Evolutionary conservation across 805 yeast genomes (phyloP), one percentile per base, ranked within the genome.

Genomic region (Kluyveromyces dobzhanskii): DNA sequence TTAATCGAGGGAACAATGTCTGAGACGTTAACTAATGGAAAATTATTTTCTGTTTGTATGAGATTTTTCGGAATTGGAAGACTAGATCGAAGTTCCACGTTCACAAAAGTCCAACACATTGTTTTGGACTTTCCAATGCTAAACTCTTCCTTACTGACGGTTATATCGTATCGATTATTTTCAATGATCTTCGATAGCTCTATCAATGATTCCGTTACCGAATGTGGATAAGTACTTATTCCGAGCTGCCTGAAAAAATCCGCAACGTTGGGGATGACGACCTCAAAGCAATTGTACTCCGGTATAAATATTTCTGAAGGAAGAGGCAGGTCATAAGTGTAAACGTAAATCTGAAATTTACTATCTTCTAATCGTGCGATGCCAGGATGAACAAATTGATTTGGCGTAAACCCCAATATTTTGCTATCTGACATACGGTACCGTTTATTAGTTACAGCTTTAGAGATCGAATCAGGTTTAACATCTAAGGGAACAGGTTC

Each of bases 241-340:
- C 30, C 27, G 4, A 34, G 9, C 14, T 21, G 13, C 5, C 11
- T 13, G 30, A 25, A 34, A 14, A 34, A 26, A 13, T 13, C 19
- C 4, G 27, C 29, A 21, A 34, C 19, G 21, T 34, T 26, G 5
- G 21, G n/a, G 17, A 34, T 26, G 13, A 19, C 13, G 9, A 34
- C 17, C 18, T 34, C 37, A 13, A 13, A 34, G 17, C 37, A 34
- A 25, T 34, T 34, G 17, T 8, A 3, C 21, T 34, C 37, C 3
- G 37, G 37, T 16, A 25, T 9, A 17, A 34, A 34, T 8, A 17
- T 12, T 24, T 29, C 6, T 16, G 19, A 16, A 17, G 10, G 18
- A n/a, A 34, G 18, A 14, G 37, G 37, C 13, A 34, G 13, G 6
- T 34, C 19, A 34, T 34, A 34, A 5, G 30, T n/a, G 11, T 34